Evolutionary conservation across 2,329 filamentous ascomycete species (phyloP).

Genomic region (Phialophora expanda): DNA sequence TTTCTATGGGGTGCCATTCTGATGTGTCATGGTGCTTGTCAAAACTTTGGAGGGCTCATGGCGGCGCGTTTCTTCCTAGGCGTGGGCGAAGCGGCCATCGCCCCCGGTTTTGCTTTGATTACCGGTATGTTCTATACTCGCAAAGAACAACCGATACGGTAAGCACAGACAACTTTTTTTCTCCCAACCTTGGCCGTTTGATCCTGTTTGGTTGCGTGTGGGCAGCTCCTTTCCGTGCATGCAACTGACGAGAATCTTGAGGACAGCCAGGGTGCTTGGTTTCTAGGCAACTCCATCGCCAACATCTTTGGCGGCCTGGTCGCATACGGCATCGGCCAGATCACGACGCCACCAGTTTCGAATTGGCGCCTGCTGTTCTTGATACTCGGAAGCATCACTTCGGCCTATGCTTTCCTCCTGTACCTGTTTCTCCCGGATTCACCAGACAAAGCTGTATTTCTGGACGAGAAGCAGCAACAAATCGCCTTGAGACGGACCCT

Average conservation of each 20-base stretch:
- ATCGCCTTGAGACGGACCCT: constrained; percentile 60
- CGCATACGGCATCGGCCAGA: constrained; percentile 51
- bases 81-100: constrained; percentile 47
- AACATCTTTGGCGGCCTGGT: constrained; percentile 52
- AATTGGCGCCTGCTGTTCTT: constrained; percentile 61
- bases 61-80: constrained; percentile 52
- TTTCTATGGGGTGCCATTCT: constrained; percentile 45
- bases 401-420: constrained; percentile 38
- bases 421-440: constrained; percentile 57
- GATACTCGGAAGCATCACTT: constrained; percentile 44
- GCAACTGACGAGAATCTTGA: not conserved
- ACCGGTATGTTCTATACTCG: constrained; percentile 50
- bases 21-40: constrained; percentile 44
- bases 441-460: constrained; percentile 52
- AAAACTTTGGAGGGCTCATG: constrained; percentile 46
- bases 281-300: constrained; percentile 45
- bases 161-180: not conserved
- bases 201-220: not conserved
- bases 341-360: constrained; percentile 46
- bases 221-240: not conserved
- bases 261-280: constrained; percentile 44
- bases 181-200: too few relatives aligned
- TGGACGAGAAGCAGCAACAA: constrained; percentile 48
- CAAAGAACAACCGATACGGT: constrained; percentile 43
- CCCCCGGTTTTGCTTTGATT: constrained; percentile 47